Conservation (phyloP, 2,329 filamentous ascomycete species). For the Neofusicoccum sp. region DNA sequence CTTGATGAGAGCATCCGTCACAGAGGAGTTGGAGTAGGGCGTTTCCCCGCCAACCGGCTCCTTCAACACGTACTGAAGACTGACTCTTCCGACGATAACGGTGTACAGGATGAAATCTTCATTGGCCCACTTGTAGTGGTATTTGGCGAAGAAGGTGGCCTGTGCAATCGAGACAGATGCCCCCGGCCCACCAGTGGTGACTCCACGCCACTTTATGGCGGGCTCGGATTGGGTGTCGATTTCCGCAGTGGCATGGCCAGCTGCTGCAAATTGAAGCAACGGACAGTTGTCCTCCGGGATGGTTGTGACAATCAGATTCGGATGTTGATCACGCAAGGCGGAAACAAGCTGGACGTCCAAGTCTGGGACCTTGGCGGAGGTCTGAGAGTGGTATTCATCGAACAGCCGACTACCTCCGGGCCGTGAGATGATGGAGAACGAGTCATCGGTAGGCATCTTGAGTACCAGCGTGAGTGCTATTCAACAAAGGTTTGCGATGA, state of each 20-base stretch:
- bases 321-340: slow-evolving; percentile 36
- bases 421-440: slow-evolving; percentile 8
- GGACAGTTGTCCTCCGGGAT: slow-evolving; percentile 38
- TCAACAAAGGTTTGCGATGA: neutral
- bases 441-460: neutral
- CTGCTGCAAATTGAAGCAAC: slow-evolving; percentile 42
- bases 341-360: slow-evolving; percentile 40
- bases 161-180: slow-evolving; percentile 35
- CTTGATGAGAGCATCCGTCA: slow-evolving; percentile 39
- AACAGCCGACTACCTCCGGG: slow-evolving; percentile 29
- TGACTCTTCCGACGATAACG: slow-evolving; percentile 26
- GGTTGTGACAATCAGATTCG: slow-evolving; percentile 39
- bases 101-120: slow-evolving; percentile 43
- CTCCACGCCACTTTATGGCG: slow-evolving; percentile 39
- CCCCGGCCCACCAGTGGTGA: slow-evolving; percentile 26
- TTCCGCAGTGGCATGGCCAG: slow-evolving; percentile 40
- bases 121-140: slow-evolving; percentile 37
- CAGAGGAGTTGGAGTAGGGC: slow-evolving; percentile 31
- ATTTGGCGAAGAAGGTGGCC: slow-evolving; percentile 40
- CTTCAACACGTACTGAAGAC: slow-evolving; percentile 42
- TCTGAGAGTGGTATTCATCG: slow-evolving; percentile 34
- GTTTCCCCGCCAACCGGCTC: slow-evolving; percentile 35
- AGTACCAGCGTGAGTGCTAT: too few relatives aligned
- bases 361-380: slow-evolving; percentile 37
- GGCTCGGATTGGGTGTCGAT: slow-evolving; percentile 40